Base-by-base conservation (phyloP, 225 moss, liverwort and hornwort genomes). In the Straminergon stramineum region DNA sequence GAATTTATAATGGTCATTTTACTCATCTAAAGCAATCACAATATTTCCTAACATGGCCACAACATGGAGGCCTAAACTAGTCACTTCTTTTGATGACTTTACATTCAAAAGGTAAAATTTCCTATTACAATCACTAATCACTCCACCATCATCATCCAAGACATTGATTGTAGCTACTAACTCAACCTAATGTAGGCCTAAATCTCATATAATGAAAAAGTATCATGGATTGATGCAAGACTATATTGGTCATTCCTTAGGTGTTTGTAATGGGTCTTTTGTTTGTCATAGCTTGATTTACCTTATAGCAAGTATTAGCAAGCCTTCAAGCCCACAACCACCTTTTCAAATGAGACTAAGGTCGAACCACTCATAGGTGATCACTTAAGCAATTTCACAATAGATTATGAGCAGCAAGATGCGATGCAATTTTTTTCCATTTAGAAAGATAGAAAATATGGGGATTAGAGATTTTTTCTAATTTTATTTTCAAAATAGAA, bases 11-110 rank as follows among this genome's bases (percentile, higher is more conserved):
- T 41, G 15, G 8, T 24, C 26, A 34, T 39, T 8, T 41, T 4
- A 41, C 0, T 4, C 5, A 24, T 0, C 3, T 70, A 7, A 13
- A n/a, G 4, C 1, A 70, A 4, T 23, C 3, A 39, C 21, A 41
- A 26, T 35, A 15, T 15, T 71, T 41, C 8, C 8, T 24, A 14
- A 71, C 0, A 41, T 22, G 24, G 2, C 13, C 0, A 24, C 14
- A 15, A 14, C 4, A 71, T 39, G 5, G 18, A 34, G 8, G 41
- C 26, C 26, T 41, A 39, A 24, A 41, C 26, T 10, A 24, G 3
- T 71, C 4, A 26, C 15, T 24, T 71, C 15, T 0, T 71, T 0
- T 24, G 0, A 26, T 39, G 13, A 71, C 15, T 26, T 71, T 41
- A 15, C 3, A 26, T 15, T 15, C 13, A 43, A 71, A 41, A 9